A percentile compares a stretch with the other conserved stretches of the same genome.
Conservation (phyloP, 2,329 filamentous ascomycete species). For the Fusarium sp. region DNA sequence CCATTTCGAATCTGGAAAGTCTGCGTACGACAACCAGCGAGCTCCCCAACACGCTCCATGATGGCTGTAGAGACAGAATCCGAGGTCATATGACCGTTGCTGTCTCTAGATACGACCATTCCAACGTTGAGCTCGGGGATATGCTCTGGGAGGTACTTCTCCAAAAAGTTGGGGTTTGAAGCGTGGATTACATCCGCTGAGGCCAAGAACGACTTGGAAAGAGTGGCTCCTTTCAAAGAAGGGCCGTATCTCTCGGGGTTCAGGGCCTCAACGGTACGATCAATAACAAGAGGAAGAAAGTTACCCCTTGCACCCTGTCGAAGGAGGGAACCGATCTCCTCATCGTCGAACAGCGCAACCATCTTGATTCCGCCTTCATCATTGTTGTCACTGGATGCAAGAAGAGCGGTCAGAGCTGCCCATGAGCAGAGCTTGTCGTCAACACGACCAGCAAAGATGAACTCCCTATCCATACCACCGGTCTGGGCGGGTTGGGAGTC, state of each 20-base stretch:
- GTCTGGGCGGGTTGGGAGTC: slow-evolving; percentile 87
- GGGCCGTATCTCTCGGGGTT: slow-evolving; percentile 66
- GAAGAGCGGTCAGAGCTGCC: slow-evolving; percentile 85
- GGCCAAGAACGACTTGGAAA: slow-evolving; percentile 68
- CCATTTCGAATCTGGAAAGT: slow-evolving; percentile 97
- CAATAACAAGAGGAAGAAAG: slow-evolving; percentile 83
- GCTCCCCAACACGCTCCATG: slow-evolving; percentile 80
- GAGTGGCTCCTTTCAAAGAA: slow-evolving; percentile 80
- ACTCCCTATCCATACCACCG: slow-evolving; percentile 87
- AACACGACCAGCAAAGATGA: slow-evolving; percentile 94
- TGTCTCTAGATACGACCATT: slow-evolving; percentile 81
- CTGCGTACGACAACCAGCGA: slow-evolving; percentile 77
- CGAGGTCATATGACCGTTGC: slow-evolving; percentile 96
- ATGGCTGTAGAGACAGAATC: slow-evolving; percentile 87
- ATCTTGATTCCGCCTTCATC: slow-evolving; percentile 81
- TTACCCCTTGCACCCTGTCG: slow-evolving; percentile 91
- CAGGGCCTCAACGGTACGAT: slow-evolving; percentile 79
- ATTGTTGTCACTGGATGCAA: slow-evolving; percentile 70
- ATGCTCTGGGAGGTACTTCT: slow-evolving; percentile 85
- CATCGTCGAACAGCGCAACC: slow-evolving; percentile 94
- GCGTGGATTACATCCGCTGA: slow-evolving; percentile 93
- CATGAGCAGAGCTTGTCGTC: slow-evolving; percentile 98
- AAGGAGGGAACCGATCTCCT: slow-evolving; percentile 92
- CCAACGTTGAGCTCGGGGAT: slow-evolving; percentile 90
- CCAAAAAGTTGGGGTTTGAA: slow-evolving; percentile 92